Evolutionary conservation across 768 basidiomycete genomes (phyloP).

Genomic region (Obba rivulosa): DNA sequence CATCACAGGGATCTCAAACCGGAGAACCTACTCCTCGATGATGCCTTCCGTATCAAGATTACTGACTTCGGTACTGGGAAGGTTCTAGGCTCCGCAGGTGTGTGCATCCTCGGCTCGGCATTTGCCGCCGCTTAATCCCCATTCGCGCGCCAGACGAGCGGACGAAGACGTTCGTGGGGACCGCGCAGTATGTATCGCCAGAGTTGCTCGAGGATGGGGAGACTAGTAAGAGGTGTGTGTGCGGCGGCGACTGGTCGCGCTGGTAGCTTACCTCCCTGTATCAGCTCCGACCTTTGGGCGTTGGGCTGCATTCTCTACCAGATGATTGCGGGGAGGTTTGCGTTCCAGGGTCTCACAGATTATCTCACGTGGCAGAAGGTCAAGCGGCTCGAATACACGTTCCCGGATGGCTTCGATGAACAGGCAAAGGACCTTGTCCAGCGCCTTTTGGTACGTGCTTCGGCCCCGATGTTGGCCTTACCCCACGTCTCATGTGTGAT

Average conservation of each 20-base stretch:
- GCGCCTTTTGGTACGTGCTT: conserved; percentile 59
- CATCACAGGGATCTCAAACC: conserved; percentile 66
- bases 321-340: conserved; percentile 86
- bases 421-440: conserved; percentile 78
- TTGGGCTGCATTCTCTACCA: conserved; percentile 93
- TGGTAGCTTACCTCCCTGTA: conserved; percentile 3
- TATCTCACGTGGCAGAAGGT: conserved; percentile 96
- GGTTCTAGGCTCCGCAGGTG: conserved; percentile 53
- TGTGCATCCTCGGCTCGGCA: conserved; percentile 24
- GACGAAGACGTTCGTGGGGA: conserved; percentile 79
- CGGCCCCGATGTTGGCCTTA: not conserved
- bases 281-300: conserved; percentile 92
- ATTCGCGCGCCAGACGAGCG: conserved; percentile 35
- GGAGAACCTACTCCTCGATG: conserved; percentile 88
- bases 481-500: conserved; percentile 30
- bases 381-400: conserved; percentile 79
- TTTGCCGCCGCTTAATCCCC: conserved; percentile 8
- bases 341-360: conserved; percentile 87
- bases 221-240: conserved; percentile 66
- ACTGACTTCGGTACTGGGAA: conserved; percentile 96
- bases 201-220: conserved; percentile 73
- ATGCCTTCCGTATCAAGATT: conserved; percentile 83
- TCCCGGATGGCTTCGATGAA: conserved; percentile 81
- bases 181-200: conserved; percentile 85
- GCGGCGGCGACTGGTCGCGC: not conserved